Evolutionary conservation across 164 flowering plant species (phyloP).

Genomic region (Stephania japonica): DNA sequence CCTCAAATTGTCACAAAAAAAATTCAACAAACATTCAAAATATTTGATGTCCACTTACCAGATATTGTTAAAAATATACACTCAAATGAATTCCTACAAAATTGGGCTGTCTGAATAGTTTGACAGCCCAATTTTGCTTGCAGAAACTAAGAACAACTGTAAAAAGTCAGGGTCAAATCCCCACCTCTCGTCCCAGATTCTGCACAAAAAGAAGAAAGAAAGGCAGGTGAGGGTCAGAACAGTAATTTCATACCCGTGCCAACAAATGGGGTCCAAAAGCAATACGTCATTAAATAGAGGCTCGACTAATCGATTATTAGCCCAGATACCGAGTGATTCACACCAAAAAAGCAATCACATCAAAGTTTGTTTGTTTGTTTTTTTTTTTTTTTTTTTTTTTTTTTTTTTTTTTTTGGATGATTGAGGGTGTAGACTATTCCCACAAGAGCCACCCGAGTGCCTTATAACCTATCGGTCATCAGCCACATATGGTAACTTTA

Average conservation of each 20-base stretch:
- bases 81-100: not conserved
- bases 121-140: constrained; percentile 14
- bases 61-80: not conserved
- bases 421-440: too few relatives aligned
- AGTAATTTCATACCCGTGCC: not conserved
- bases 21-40: not conserved
- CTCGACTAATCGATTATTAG: too few relatives aligned
- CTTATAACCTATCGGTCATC: too few relatives aligned
- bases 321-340: too few relatives aligned
- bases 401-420: too few relatives aligned
- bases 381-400: too few relatives aligned
- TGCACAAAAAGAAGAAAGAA: not conserved
- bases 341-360: too few relatives aligned
- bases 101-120: constrained; percentile 15
- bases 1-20: not conserved
- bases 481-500: too few relatives aligned
- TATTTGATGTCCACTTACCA: not conserved
- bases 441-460: too few relatives aligned
- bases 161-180: not conserved
- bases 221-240: not conserved
- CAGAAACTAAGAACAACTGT: not conserved
- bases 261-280: not conserved
- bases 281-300: not conserved
- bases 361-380: too few relatives aligned
- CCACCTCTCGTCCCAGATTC: not conserved